Evolutionary conservation across 768 basidiomycete genomes (phyloP), one percentile per base, ranked within the genome.

Genomic region (Mycena chlorophos): DNA sequence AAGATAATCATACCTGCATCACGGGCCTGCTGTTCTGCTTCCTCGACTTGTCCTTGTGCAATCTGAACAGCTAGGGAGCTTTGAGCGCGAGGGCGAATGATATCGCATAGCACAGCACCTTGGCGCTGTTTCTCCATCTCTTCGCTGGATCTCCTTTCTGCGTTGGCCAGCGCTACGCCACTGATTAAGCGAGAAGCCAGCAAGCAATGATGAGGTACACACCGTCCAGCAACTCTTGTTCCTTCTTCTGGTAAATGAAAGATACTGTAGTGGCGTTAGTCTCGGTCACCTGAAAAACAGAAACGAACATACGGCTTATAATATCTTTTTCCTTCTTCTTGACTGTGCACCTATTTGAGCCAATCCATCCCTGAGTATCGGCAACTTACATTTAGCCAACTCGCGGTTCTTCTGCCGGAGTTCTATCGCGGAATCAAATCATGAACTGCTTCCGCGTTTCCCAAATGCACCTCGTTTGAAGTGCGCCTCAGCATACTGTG

Each of bases 241-340:
- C 60, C 40, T 62, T 62, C 43, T 62, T 62, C 42, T 62, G 60
- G 37, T 62, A 62, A 3, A 62, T 46, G 20, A 62, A 62, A 0
- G 60, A 62, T 50, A 62, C 60, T 62, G 54, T 13, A 6, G 22
- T 6, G 29, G 26, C 28, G 12, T 25, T 49, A 23, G 38, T 13
- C 26, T 30, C 26, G 10, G 34, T 16, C 30, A 47, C 19, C 27
- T 39, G 20, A 16, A 4, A 46, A 27, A 3, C 25, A 34, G 27
- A 38, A 3, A 10, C 1, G 27, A 29, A 55, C 60, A n/a, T 37
- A 62, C 60, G 54, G 56, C 56, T 57, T 13, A 62, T 62, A 23
- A 62, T 54, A 37, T 62, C 60, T 17, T 62, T 62, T 22, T 62
- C 60, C 42, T 62, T 62, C 48, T 58, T 57, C 39, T 62, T 62